Base-by-base conservation (phyloP, 139 green algal genomes). In the Chlorella ohadii region DNA sequence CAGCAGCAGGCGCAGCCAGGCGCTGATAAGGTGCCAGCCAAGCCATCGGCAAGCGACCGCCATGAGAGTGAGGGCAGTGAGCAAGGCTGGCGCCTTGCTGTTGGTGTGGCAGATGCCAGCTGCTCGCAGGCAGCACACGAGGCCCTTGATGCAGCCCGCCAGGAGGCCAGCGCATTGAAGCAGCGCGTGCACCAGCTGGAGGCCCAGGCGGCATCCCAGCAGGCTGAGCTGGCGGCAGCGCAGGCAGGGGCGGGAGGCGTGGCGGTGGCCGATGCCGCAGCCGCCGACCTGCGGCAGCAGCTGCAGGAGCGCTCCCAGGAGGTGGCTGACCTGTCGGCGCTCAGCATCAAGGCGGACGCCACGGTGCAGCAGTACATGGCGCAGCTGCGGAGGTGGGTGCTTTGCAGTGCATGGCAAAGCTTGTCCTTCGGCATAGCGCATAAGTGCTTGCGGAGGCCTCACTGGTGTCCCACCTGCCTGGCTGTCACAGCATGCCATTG, bases 351-450 rank as follows among this genome's bases (percentile, higher is more conserved):
- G 68, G 80, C 70, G 12, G 70, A 79, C 38, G 25, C 63, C 4
- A 83, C 78, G 17, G 63, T 83, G 39, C 78, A 83, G 78, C 78
- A 85, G 80, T 85, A 79, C 80, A 85, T 85, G 80, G 80, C 36
- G 4, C 80, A 85, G 80, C 57, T 85, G 61, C 78, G 63, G 41
- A 77, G 70, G 70, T 77, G 70, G 65, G 65, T 72, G 33, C 1
- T 44, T 51, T 51, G n/a, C n/a, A n/a, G n/a, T n/a, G n/a, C n/a
- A n/a, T n/a, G n/a, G n/a, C n/a, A n/a, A n/a, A n/a, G n/a, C n/a
- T n/a, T n/a, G n/a, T n/a, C n/a, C n/a, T n/a, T n/a, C n/a, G n/a
- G n/a, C n/a, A n/a, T n/a, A n/a, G n/a, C n/a, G n/a, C n/a, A n/a
- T n/a, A n/a, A n/a, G n/a, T n/a, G n/a, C n/a, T n/a, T n/a, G n/a